Evolutionary conservation across 2,329 filamentous ascomycete genomes (phyloP), one percentile per base, ranked within the genome.

Genomic region (Aureobasidium sp.): DNA sequence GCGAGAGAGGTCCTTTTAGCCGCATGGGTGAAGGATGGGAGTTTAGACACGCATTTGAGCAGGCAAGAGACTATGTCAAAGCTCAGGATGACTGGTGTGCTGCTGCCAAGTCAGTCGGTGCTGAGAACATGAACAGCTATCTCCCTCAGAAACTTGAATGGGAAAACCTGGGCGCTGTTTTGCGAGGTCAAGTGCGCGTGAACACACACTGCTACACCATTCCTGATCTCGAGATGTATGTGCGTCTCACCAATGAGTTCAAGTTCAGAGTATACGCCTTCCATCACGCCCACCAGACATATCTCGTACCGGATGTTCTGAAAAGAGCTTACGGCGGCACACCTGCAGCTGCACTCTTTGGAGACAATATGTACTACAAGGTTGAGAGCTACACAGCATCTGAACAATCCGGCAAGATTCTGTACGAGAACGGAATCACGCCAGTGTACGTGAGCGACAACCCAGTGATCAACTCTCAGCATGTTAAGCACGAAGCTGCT

Each of bases 291-390:
- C 84, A 88, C 63, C 82, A 87, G 67, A 86, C 86, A 0, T 88
- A 79, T 66, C 73, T 88, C 1, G 81, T 88, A 0, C 86, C 87
- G 0, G 86, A 89, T 71, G 78, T 84, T 1, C 65, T 77, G 44
- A 76, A 76, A 63, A 65, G 73, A 20, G 72, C 72, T 1, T 76
- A 72, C 62, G 75, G 74, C 24, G 74, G 72, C 8, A 69, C 71
- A n/a, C 69, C 72, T 5, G 74, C 75, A 10, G 75, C 73, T 17
- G 86, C 82, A n/a, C 75, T 88, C 3, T 89, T 89, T 67, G 86
- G 87, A 10, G 86, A 89, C 69, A 87, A 86, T 70, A 88, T 88
- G 83, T 87, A 83, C 71, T 89, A 88, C 79, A 88, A 89, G 73
- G 78, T 82, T 1, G 87, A 89, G 73, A 76, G 85, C 0, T 87